These are phyloP conservation scores for Cladosporium sp. DNA, from an alignment of 2,329 filamentous ascomycete species.

Conservation along the genomic window DNA sequence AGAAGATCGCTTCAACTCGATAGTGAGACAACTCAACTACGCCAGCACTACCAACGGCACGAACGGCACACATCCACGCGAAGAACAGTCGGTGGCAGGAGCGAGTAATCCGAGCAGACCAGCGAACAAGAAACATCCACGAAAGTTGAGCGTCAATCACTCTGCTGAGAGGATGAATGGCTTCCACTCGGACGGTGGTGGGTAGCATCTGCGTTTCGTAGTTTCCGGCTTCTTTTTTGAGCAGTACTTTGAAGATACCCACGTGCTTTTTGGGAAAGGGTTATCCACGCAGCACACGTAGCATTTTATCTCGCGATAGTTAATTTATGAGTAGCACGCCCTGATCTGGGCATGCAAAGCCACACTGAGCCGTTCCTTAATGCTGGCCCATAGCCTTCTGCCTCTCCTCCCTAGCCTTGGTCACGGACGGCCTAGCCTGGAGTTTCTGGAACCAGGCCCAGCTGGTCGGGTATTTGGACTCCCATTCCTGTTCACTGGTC, in stretches of 20 bases:
- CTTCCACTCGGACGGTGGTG: background rate
- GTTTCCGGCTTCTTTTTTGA: background rate
- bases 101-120: background rate
- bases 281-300: constrained; percentile 1
- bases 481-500: constrained; percentile 16
- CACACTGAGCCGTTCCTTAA: too few species aligned
- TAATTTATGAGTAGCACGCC: background rate
- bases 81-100: background rate
- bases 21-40: constrained; percentile 2
- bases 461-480: constrained; percentile 26
- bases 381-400: constrained; percentile 17
- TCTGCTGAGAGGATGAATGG: background rate
- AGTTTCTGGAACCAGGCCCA: constrained; percentile 29
- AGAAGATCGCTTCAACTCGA: constrained; percentile 2
- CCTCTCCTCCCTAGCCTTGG: constrained; percentile 26
- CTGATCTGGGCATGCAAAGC: too few species aligned
- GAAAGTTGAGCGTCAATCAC: constrained; percentile 1
- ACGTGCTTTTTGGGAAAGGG: background rate
- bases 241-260: background rate
- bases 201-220: background rate
- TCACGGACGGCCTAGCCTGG: constrained; percentile 24
- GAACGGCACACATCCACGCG: background rate
- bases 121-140: background rate
- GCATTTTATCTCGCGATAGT: background rate
- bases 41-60: constrained; percentile 1